Evolutionary conservation across 495 filamentous ascomycete species (phyloP).

Genomic region (Haplographium delicatum): DNA sequence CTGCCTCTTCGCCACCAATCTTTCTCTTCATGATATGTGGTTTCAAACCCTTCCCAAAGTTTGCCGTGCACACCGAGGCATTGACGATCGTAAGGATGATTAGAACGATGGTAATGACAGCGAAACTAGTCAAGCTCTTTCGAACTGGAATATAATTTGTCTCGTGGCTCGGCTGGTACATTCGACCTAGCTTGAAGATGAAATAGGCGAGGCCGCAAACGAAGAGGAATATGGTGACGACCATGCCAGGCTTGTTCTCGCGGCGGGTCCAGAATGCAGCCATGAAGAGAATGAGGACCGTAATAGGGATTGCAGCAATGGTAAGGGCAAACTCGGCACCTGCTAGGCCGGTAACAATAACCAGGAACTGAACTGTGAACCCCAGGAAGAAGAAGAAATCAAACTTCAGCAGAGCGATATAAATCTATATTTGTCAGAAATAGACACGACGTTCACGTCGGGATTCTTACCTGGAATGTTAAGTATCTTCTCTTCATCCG

Average conservation of each 20-base stretch:
- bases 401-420: conserved; percentile 95
- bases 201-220: conserved; percentile 92
- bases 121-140: conserved; percentile 82
- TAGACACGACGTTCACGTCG: neutral
- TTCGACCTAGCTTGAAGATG: conserved; percentile 95
- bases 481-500: conserved; percentile 95
- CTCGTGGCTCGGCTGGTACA: conserved; percentile 61
- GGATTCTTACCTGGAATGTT: conserved; percentile 73
- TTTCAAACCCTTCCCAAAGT: conserved; percentile 89
- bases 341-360: conserved; percentile 65
- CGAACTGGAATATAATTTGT: conserved; percentile 65
- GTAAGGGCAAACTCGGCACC: conserved; percentile 80
- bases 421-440: conserved; percentile 63
- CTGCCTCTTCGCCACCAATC: conserved; percentile 44
- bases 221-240: conserved; percentile 73
- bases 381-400: conserved; percentile 99
- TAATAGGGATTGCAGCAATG: conserved; percentile 82
- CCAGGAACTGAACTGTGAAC: conserved; percentile 95
- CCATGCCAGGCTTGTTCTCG: conserved; percentile 76
- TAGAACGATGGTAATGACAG: conserved; percentile 82
- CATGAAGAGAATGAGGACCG: conserved; percentile 76
- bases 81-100: conserved; percentile 88
- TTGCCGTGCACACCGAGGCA: conserved; percentile 77
- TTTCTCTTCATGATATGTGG: conserved; percentile 70
- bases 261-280: conserved; percentile 80